Conservation (phyloP, 345 rosid species). For the Laguncularia racemosa region DNA sequence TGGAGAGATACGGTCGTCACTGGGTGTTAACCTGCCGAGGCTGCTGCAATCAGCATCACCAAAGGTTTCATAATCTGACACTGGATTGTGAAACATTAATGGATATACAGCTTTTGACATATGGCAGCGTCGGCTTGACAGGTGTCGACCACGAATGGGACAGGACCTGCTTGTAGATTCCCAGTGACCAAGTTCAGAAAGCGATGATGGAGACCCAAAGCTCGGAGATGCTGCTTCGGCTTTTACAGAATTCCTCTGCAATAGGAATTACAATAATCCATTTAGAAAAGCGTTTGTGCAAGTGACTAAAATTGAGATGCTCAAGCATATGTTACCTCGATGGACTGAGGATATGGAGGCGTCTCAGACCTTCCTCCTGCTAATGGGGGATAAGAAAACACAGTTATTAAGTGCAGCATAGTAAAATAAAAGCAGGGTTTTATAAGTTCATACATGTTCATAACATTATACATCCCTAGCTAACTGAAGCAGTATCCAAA, state of each 20-base stretch:
- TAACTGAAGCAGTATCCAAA: too few relatives aligned
- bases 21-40: slow-evolving; percentile 34
- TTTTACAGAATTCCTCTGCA: slow-evolving; percentile 41
- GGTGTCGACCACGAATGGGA: slow-evolving; percentile 23
- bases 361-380: slow-evolving; percentile 43
- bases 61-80: slow-evolving; percentile 50
- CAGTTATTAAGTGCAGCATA: neutral
- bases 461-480: neutral
- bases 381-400: slow-evolving; percentile 1
- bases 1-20: slow-evolving; percentile 40
- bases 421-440: neutral
- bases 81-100: slow-evolving; percentile 67
- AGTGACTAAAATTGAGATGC: slow-evolving; percentile 1
- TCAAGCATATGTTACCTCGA: slow-evolving; percentile 36
- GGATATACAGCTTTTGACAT: slow-evolving; percentile 65
- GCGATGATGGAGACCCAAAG: slow-evolving; percentile 48
- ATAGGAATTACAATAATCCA: slow-evolving; percentile 9
- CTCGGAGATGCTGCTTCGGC: slow-evolving; percentile 40
- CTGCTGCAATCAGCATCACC: slow-evolving; percentile 36
- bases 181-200: slow-evolving; percentile 38
- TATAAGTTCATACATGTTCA: neutral
- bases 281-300: neutral
- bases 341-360: slow-evolving; percentile 36
- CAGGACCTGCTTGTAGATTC: slow-evolving; percentile 41
- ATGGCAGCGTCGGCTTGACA: slow-evolving; percentile 38